phyloP scores from a whole-genome alignment of 257 asterid genomes.

The Phtheirospermum japonicum region DNA sequence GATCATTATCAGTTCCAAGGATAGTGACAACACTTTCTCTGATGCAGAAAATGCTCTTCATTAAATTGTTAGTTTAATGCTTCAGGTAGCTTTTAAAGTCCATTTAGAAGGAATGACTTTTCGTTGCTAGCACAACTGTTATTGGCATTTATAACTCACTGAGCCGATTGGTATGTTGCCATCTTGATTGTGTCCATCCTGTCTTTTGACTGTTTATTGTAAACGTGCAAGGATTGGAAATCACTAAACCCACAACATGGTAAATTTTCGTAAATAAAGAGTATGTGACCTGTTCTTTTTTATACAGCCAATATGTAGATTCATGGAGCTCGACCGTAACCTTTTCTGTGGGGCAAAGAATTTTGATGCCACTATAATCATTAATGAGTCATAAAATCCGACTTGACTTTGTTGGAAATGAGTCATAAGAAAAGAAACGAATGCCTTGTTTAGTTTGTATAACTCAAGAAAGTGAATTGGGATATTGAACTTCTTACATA shows the following conservation, averaged over 20 bases:
- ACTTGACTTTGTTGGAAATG: no score
- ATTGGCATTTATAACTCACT: constrained; percentile 9
- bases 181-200: no score
- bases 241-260: no score
- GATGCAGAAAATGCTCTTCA: constrained; percentile 99
- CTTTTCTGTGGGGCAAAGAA: no score
- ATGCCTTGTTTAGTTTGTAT: background rate
- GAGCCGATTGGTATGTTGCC: background rate
- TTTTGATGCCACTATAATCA: no score
- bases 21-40: constrained; percentile 55
- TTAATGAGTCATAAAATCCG: no score
- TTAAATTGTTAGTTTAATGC: constrained; percentile 77
- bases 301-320: background rate
- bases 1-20: constrained; percentile 87
- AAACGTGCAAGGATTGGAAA: no score
- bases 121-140: constrained; percentile 3
- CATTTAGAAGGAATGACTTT: constrained; percentile 7
- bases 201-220: no score
- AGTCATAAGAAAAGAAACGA: no score
- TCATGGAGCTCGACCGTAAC: background rate
- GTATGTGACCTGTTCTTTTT: background rate
- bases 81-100: constrained; percentile 48
- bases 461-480: no score
- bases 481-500: no score
- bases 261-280: no score